Conservation (phyloP, 225 moss, liverwort and hornwort species). For the Marchantia polymorpha region DNA sequence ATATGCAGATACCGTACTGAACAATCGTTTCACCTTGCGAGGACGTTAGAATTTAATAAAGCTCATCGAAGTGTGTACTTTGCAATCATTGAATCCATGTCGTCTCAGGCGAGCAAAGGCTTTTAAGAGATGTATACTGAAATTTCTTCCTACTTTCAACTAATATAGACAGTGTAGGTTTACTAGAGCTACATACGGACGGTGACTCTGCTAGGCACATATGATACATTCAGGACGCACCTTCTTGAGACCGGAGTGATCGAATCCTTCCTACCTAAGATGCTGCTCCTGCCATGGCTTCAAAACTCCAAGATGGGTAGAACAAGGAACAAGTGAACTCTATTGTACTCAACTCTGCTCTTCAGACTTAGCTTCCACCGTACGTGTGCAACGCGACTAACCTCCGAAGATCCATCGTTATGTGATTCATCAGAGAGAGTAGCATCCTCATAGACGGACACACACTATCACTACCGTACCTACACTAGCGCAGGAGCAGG, state of each 20-base stretch:
- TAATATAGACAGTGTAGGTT: conserved; percentile 8
- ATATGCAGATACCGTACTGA: not conserved
- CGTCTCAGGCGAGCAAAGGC: not conserved
- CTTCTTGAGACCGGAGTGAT: not conserved
- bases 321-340: not conserved
- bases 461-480: not conserved
- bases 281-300: conserved; percentile 4
- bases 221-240: conserved; percentile 14
- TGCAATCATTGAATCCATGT: not conserved
- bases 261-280: conserved; percentile 1
- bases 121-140: not conserved
- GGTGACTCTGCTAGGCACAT: conserved; percentile 9
- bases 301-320: not conserved
- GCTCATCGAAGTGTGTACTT: not conserved
- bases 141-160: not conserved
- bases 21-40: too few species aligned
- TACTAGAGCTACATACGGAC: not conserved
- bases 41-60: not conserved
- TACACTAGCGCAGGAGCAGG: not conserved
- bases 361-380: not conserved
- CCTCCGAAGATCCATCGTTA: not conserved
- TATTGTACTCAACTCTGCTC: not conserved
- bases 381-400: not conserved
- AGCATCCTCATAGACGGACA: conserved; percentile 8
- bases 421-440: conserved; percentile 2